phyloP scores from a whole-genome alignment of 2,329 filamentous ascomycete species.

The Aphanoascus verrucosus region DNA sequence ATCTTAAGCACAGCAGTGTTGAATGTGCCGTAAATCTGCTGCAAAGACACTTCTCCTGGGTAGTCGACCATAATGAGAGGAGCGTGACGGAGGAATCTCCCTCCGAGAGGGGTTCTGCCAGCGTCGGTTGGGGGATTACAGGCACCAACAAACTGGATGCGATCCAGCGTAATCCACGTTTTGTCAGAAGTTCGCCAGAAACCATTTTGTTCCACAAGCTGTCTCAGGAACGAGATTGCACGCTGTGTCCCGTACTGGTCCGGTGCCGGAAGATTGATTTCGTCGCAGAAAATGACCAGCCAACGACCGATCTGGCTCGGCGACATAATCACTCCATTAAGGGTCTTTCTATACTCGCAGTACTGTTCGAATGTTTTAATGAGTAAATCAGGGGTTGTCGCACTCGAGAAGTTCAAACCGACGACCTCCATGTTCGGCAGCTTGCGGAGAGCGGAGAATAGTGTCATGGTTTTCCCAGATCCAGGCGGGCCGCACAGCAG shows the following conservation, averaged over 20 bases:
- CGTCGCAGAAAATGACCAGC: conserved; percentile 98
- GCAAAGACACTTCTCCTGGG: conserved; percentile 84
- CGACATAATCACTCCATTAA: conserved; percentile 90
- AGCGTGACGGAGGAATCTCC: conserved; percentile 87
- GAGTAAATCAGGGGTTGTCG: conserved; percentile 90
- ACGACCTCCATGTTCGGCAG: conserved; percentile 98
- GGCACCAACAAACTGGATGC: conserved; percentile 97
- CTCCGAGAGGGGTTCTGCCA: conserved; percentile 85
- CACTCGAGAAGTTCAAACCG: conserved; percentile 97
- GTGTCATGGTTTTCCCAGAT: conserved; percentile 98
- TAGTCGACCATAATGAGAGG: conserved; percentile 99
- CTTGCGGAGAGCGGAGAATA: conserved; percentile 95
- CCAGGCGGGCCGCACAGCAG: conserved; percentile 93
- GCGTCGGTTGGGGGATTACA: conserved; percentile 98
- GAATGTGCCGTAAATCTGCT: conserved; percentile 98
- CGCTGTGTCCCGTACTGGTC: conserved; percentile 97
- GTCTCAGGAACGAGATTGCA: conserved; percentile 91
- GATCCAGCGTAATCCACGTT: conserved; percentile 92
- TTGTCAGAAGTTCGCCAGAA: conserved; percentile 98
- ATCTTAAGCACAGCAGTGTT: conserved; percentile 95
- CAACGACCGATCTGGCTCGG: conserved; percentile 94
- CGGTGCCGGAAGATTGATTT: conserved; percentile 96
- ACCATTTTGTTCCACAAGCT: conserved; percentile 95
- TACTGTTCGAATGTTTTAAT: conserved; percentile 99
- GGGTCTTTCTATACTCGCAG: conserved; percentile 97